These are phyloP conservation scores for Kingdonia uniflora DNA, from an alignment of 164 flowering plant species.

Conservation along the genomic window DNA sequence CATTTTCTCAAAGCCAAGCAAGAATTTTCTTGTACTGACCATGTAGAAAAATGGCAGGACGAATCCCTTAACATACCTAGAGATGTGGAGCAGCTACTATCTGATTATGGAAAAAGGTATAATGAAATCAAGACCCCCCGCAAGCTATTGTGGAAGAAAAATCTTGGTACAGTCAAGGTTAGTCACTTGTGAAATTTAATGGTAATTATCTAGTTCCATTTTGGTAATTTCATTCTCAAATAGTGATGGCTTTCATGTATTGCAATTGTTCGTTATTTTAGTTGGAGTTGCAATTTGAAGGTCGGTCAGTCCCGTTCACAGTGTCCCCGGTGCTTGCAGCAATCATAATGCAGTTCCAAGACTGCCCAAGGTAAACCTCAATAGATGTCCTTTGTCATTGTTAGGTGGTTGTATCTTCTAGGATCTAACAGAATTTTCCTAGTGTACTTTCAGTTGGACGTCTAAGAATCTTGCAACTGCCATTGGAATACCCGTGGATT, in stretches of 20 bases:
- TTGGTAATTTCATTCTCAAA: no score
- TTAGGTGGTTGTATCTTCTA: not conserved
- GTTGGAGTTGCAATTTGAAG: constrained; percentile 96
- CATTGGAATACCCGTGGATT: constrained; percentile 72
- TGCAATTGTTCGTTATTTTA: constrained; percentile 12
- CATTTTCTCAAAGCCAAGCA: no score
- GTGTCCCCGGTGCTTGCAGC: constrained; percentile 88
- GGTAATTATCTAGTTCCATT: not conserved
- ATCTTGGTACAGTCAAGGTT: constrained; percentile 94
- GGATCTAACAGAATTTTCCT: not conserved
- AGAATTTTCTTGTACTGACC: constrained; percentile 10
- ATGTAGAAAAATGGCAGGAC: constrained; percentile 43
- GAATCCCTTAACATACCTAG: constrained; percentile 64
- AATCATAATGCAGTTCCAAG: constrained; percentile 91
- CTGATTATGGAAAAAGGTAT: constrained; percentile 78
- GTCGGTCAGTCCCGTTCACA: constrained; percentile 56
- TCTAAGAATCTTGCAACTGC: constrained; percentile 72
- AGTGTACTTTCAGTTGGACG: constrained; percentile 64
- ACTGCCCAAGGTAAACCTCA: constrained; percentile 48
- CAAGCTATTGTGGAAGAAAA: constrained; percentile 90
- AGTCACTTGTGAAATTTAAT: constrained; percentile 10
- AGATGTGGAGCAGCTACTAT: constrained; percentile 55
- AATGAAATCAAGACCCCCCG: constrained; percentile 93
- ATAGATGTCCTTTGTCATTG: not conserved
- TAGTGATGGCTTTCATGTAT: no score